Percentiles rank a stretch among this genome's conserved stretches.
Conservation (phyloP, 2,329 filamentous ascomycete genomes). For the Alternaria angustiovoidea region DNA sequence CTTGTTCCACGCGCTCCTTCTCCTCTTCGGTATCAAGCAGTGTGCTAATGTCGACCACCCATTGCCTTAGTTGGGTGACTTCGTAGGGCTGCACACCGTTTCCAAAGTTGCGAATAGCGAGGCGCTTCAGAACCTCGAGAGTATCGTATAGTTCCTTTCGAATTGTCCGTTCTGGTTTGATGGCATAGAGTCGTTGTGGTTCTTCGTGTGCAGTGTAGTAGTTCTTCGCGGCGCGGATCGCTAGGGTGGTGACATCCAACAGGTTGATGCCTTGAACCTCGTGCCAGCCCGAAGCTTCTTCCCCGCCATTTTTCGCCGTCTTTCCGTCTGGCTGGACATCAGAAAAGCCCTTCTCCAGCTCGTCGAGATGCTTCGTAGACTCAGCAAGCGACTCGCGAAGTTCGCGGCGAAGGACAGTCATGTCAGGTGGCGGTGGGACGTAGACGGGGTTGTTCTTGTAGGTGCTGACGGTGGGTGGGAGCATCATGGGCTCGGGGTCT, state of each 20-base stretch:
- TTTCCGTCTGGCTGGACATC: conserved; percentile 13
- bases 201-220: conserved; percentile 95
- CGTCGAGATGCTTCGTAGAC: conserved; percentile 71
- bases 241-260: conserved; percentile 89
- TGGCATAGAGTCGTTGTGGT: conserved; percentile 82
- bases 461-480: conserved; percentile 96
- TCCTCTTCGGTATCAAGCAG: conserved; percentile 80
- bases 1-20: conserved; percentile 76
- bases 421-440: conserved; percentile 83
- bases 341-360: conserved; percentile 57
- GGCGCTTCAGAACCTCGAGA: conserved; percentile 89
- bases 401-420: conserved; percentile 77
- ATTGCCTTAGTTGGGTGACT: conserved; percentile 74
- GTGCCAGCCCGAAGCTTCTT: conserved; percentile 71
- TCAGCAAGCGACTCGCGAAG: conserved; percentile 73
- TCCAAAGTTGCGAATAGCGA: conserved; percentile 86
- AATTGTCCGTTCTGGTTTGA: conserved; percentile 87
- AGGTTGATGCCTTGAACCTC: conserved; percentile 93
- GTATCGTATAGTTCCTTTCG: conserved; percentile 84
- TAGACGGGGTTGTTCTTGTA: conserved; percentile 87
- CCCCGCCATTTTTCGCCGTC: conserved; percentile 18
- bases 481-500: conserved; percentile 76
- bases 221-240: conserved; percentile 93
- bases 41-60: conserved; percentile 79
- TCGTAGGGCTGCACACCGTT: conserved; percentile 84